A percentile compares a stretch with the other conserved stretches of the same genome.
These are phyloP conservation scores for Cupressus sempervirens DNA, from an alignment of 75 land plant species.

Conservation along the genomic window DNA sequence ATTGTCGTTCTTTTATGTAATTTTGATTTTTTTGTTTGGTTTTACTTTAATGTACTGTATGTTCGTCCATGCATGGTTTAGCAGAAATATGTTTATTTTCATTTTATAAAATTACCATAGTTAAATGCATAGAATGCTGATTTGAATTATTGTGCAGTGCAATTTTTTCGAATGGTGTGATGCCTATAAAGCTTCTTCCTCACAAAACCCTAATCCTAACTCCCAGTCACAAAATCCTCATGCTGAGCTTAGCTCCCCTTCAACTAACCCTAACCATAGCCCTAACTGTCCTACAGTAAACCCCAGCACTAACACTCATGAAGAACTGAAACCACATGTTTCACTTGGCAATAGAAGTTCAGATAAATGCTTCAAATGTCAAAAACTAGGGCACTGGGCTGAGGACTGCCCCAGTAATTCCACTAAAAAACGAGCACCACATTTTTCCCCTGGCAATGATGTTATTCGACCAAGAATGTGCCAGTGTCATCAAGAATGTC, in stretches of 20 bases:
- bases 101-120: background rate
- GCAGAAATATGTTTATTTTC: no score
- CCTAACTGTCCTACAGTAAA: background rate
- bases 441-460: background rate
- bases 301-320: background rate
- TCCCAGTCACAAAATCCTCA: no score
- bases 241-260: background rate
- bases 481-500: conserved; percentile 34
- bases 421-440: background rate
- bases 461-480: conserved; percentile 16
- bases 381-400: conserved; percentile 30
- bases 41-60: background rate
- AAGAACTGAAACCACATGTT: background rate
- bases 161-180: background rate
- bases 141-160: conserved; percentile 4
- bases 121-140: conserved; percentile 7
- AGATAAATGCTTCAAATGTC: background rate
- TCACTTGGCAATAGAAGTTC: background rate
- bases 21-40: background rate
- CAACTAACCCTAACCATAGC: background rate
- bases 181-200: background rate
- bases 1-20: background rate
- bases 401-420: conserved; percentile 22
- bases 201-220: conserved; percentile 19
- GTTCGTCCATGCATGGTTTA: no score